Conservation (phyloP, 305 asterid species). For the Plantago coronopus region DNA sequence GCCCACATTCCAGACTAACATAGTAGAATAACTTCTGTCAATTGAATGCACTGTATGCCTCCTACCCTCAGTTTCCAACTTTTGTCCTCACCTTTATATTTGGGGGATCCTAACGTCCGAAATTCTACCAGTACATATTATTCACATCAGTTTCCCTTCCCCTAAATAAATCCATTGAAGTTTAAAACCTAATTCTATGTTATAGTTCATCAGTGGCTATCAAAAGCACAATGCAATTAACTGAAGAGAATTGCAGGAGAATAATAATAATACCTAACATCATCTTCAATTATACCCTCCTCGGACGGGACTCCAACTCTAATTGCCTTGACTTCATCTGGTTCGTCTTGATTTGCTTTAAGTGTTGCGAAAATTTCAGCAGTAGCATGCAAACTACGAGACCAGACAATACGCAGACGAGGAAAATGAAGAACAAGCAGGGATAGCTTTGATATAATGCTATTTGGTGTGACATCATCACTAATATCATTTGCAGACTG, state of each 20-base stretch:
- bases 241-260: conserved; percentile 10
- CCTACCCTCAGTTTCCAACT: too few relatives aligned
- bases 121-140: too few relatives aligned
- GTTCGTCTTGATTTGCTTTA: conserved; percentile 98
- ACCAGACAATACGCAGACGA: conserved; percentile 93
- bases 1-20: too few relatives aligned
- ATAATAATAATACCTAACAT: conserved; percentile 53
- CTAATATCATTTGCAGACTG: conserved; percentile 89
- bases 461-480: conserved; percentile 84
- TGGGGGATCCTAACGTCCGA: too few relatives aligned
- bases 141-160: too few relatives aligned
- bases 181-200: too few relatives aligned
- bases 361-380: conserved; percentile 79
- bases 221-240: not conserved
- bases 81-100: too few relatives aligned
- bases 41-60: too few relatives aligned
- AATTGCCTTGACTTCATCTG: conserved; percentile 85
- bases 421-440: conserved; percentile 95
- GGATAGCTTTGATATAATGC: conserved; percentile 90
- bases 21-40: too few relatives aligned
- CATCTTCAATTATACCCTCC: conserved; percentile 81
- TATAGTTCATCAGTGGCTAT: not conserved
- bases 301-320: conserved; percentile 97
- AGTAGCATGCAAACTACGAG: conserved; percentile 91
- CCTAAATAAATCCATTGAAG: too few relatives aligned